These are phyloP conservation scores for Pseudocercospora cruenta DNA, from an alignment of 2,329 filamentous ascomycete genomes.

Conservation along the genomic window DNA sequence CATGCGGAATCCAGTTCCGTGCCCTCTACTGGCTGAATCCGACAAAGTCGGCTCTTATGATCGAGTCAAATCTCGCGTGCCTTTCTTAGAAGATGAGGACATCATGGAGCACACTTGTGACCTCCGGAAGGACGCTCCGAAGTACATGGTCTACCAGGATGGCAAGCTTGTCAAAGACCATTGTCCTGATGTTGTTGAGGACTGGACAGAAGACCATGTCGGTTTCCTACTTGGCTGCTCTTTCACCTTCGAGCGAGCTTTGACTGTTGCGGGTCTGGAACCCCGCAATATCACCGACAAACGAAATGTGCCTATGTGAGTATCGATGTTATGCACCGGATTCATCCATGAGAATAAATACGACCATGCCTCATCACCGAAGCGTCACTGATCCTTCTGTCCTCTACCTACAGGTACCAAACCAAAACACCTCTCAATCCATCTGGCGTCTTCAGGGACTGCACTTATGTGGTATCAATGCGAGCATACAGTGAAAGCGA, in stretches of 20 bases:
- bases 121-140: slow-evolving; percentile 61
- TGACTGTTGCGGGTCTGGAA: slow-evolving; percentile 54
- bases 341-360: too few species aligned
- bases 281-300: slow-evolving; percentile 55
- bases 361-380: neutral
- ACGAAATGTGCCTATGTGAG: slow-evolving; percentile 64
- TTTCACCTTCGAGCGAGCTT: slow-evolving; percentile 65
- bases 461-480: slow-evolving; percentile 66
- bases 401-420: slow-evolving; percentile 41
- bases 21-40: slow-evolving; percentile 62
- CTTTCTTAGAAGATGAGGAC: slow-evolving; percentile 24
- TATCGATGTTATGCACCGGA: neutral
- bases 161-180: slow-evolving; percentile 47
- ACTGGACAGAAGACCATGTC: slow-evolving; percentile 62
- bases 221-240: slow-evolving; percentile 67
- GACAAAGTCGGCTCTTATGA: slow-evolving; percentile 46
- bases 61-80: slow-evolving; percentile 26
- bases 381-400: neutral
- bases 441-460: slow-evolving; percentile 60
- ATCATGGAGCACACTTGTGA: slow-evolving; percentile 53
- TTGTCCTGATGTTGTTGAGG: slow-evolving; percentile 48
- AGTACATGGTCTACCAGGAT: slow-evolving; percentile 62
- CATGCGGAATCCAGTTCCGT: slow-evolving; percentile 64
- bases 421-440: slow-evolving; percentile 61
- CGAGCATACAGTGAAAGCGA: slow-evolving; percentile 57